These are phyloP conservation scores for Ophiostoma ulmi DNA, from an alignment of 2,329 filamentous ascomycete species.

Conservation along the genomic window DNA sequence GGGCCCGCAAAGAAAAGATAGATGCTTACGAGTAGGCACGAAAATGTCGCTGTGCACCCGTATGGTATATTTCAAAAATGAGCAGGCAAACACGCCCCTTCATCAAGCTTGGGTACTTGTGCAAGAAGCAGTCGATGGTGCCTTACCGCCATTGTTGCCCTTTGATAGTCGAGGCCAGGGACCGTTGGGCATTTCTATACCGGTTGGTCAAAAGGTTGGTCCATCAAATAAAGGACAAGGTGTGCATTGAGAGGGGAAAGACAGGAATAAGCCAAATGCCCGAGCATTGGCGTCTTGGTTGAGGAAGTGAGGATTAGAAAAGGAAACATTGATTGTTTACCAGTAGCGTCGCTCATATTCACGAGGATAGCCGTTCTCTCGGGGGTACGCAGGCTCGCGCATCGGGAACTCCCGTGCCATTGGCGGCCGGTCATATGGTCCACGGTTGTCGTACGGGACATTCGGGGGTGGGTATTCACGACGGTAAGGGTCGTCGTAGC, in stretches of 20 bases:
- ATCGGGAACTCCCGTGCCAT: slow-evolving; percentile 34
- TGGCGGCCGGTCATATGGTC: slow-evolving; percentile 52
- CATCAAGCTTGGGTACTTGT: neutral
- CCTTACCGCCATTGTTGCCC: neutral
- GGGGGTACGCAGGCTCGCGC: slow-evolving; percentile 48
- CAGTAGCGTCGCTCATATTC: slow-evolving; percentile 36
- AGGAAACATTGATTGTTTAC: slow-evolving; percentile 25
- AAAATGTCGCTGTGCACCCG: neutral
- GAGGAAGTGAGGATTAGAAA: neutral
- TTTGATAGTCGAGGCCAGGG: neutral
- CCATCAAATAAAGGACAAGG: neutral
- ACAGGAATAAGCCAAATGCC: neutral
- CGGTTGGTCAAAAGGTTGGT: slow-evolving; percentile 18
- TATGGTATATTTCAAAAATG: neutral
- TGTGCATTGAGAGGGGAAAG: neutral
- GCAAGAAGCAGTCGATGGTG: neutral
- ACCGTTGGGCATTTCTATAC: slow-evolving; percentile 20
- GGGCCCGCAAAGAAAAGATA: slow-evolving; percentile 11
- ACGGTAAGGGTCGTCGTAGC: slow-evolving; percentile 74
- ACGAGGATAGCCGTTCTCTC: slow-evolving; percentile 44
- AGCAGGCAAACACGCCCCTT: neutral
- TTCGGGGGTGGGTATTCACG: slow-evolving; percentile 61
- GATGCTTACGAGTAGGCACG: slow-evolving; percentile 28
- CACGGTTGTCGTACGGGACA: slow-evolving; percentile 55
- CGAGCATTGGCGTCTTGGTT: neutral